phyloP scores from a whole-genome alignment of 129 eudicot genomes.

The Chrysanthemum seticuspe region DNA sequence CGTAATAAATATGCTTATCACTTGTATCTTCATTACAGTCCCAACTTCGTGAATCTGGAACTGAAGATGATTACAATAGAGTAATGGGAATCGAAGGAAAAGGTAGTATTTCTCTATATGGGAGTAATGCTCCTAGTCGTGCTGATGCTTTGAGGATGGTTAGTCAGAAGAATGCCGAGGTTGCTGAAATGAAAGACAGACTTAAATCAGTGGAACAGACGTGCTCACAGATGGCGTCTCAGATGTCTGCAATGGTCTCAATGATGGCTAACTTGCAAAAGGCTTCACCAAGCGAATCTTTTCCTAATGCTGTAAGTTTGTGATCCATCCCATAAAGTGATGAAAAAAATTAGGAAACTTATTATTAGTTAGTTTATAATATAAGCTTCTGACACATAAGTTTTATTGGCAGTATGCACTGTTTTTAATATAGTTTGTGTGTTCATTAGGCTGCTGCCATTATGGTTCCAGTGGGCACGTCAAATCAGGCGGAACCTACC shows the following conservation, averaged over 20 bases:
- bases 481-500: constrained; percentile 18
- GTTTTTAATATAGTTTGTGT: neutral
- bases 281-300: neutral
- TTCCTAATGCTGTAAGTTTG: constrained; percentile 31
- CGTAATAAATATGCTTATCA: neutral
- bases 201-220: constrained; percentile 50
- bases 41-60: constrained; percentile 38
- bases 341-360: neutral
- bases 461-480: constrained; percentile 17
- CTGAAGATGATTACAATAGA: constrained; percentile 34
- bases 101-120: constrained; percentile 24
- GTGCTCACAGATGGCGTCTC: constrained; percentile 58
- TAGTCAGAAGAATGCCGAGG: constrained; percentile 39
- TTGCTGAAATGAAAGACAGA: constrained; percentile 48
- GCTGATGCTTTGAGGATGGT: constrained; percentile 41
- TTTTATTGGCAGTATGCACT: neutral
- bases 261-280: constrained; percentile 47
- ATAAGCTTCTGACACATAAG: neutral
- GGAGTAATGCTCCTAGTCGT: constrained; percentile 36
- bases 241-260: constrained; percentile 50
- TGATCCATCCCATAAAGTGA: constrained; percentile 2
- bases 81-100: constrained; percentile 38
- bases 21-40: constrained; percentile 33
- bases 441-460: constrained; percentile 26
- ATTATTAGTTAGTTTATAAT: neutral